Conservation (phyloP, 73 alveolate genomes). For the Paramecium octaurelia region DNA sequence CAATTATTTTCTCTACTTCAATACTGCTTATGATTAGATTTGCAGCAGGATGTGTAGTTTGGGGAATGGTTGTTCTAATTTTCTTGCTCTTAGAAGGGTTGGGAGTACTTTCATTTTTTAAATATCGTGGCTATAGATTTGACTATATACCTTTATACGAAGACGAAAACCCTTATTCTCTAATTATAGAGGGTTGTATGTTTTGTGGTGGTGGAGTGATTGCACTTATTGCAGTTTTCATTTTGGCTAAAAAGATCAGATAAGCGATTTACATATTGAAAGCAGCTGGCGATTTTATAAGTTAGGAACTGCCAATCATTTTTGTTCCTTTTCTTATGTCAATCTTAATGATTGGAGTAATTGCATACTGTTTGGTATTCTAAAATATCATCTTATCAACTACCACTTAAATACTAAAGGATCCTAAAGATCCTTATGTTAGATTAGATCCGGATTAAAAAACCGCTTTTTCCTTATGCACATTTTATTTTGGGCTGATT, state of each 20-base stretch:
- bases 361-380: slow-evolving; percentile 76
- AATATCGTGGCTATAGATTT: slow-evolving; percentile 34
- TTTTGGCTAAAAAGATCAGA: slow-evolving; percentile 69
- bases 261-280: slow-evolving; percentile 76
- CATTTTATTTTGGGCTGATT: slow-evolving; percentile 8
- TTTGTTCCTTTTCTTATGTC: slow-evolving; percentile 85
- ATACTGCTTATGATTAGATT: background rate
- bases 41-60: slow-evolving; percentile 42
- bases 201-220: slow-evolving; percentile 50
- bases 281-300: slow-evolving; percentile 62
- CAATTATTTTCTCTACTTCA: too few species aligned
- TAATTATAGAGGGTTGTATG: slow-evolving; percentile 55
- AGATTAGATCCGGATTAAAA: slow-evolving; percentile 72
- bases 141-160: slow-evolving; percentile 59
- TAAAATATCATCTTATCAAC: slow-evolving; percentile 78
- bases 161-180: background rate
- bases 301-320: slow-evolving; percentile 31
- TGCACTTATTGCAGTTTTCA: slow-evolving; percentile 63
- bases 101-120: background rate
- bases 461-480: too few species aligned
- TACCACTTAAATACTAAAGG: slow-evolving; percentile 69
- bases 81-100: background rate
- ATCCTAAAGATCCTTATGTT: slow-evolving; percentile 59
- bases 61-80: slow-evolving; percentile 12
- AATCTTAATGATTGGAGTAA: slow-evolving; percentile 65